Evolutionary conservation across 2,329 filamentous ascomycete genomes (phyloP).

Genomic region (Huntiella omanensis): DNA sequence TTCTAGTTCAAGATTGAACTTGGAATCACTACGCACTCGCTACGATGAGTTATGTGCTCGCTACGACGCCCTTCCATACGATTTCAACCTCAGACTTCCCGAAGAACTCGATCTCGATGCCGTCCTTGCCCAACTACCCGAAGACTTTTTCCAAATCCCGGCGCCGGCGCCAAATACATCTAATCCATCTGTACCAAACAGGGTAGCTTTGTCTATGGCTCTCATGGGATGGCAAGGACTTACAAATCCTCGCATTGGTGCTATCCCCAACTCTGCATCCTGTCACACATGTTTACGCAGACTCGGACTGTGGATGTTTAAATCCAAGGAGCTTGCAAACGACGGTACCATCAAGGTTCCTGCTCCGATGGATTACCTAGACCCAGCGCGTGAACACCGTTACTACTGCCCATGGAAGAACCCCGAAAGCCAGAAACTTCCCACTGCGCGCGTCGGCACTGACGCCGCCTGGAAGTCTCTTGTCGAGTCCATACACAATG

Average conservation of each 20-base stretch:
- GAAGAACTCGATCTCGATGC: slow-evolving; percentile 30
- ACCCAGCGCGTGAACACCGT: slow-evolving; percentile 54
- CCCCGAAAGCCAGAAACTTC: slow-evolving; percentile 34
- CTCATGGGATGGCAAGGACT: slow-evolving; percentile 61
- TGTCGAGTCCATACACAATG: slow-evolving; percentile 36
- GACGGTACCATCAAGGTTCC: slow-evolving; percentile 33
- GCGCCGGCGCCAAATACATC: slow-evolving; percentile 15
- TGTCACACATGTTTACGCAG: slow-evolving; percentile 78
- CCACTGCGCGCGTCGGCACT: slow-evolving; percentile 18
- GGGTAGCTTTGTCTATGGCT: slow-evolving; percentile 47
- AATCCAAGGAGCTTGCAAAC: slow-evolving; percentile 46
- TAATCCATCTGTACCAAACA: slow-evolving; percentile 26
- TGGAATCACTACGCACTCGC: slow-evolving; percentile 39
- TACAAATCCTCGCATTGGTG: slow-evolving; percentile 31
- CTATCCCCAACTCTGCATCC: slow-evolving; percentile 52
- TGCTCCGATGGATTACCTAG: slow-evolving; percentile 46
- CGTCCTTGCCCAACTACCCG: slow-evolving; percentile 30
- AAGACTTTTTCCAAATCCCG: slow-evolving; percentile 33
- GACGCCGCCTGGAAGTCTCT: slow-evolving; percentile 37
- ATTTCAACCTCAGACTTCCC: slow-evolving; percentile 41
- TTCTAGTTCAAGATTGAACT: slow-evolving; percentile 38
- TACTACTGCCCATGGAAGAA: slow-evolving; percentile 74
- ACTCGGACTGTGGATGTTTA: slow-evolving; percentile 87
- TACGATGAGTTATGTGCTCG: slow-evolving; percentile 43
- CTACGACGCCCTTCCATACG: slow-evolving; percentile 38